phyloP scores from a whole-genome alignment of 305 asterid genomes.

The Ajuga reptans region DNA sequence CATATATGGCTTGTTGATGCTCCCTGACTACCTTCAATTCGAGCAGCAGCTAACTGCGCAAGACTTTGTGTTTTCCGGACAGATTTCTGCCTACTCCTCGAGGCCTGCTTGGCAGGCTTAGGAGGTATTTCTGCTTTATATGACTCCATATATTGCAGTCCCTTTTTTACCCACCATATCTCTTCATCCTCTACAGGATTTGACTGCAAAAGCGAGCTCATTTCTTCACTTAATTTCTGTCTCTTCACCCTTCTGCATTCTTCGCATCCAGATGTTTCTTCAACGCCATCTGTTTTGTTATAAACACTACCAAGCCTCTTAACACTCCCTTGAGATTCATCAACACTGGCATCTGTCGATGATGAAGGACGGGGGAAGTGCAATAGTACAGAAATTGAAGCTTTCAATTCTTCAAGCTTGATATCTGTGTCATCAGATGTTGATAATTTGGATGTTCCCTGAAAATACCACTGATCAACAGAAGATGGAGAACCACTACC shows the following conservation, averaged over 20 bases:
- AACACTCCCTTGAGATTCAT: slow-evolving; percentile 45
- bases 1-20: slow-evolving; percentile 95
- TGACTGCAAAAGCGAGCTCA: slow-evolving; percentile 45
- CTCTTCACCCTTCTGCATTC: slow-evolving; percentile 85
- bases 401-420: slow-evolving; percentile 68
- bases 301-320: slow-evolving; percentile 41
- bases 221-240: slow-evolving; percentile 69
- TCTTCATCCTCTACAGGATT: slow-evolving; percentile 69
- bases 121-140: slow-evolving; percentile 75
- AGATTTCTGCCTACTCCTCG: slow-evolving; percentile 83
- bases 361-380: slow-evolving; percentile 48
- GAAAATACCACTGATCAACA: slow-evolving; percentile 47
- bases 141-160: slow-evolving; percentile 58
- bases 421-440: slow-evolving; percentile 29
- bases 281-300: slow-evolving; percentile 47
- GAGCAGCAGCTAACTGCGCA: slow-evolving; percentile 88
- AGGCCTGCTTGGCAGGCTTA: slow-evolving; percentile 71
- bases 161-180: slow-evolving; percentile 84
- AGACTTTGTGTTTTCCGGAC: slow-evolving; percentile 92
- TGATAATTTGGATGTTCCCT: slow-evolving; percentile 30
- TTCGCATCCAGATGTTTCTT: slow-evolving; percentile 86
- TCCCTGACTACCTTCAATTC: slow-evolving; percentile 98
- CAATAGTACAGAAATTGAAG: slow-evolving; percentile 53
- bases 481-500: slow-evolving; percentile 45
- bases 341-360: slow-evolving; percentile 43